These are phyloP conservation scores for Cercophora newfieldiana DNA, from an alignment of 495 filamentous ascomycete species.

Conservation along the genomic window DNA sequence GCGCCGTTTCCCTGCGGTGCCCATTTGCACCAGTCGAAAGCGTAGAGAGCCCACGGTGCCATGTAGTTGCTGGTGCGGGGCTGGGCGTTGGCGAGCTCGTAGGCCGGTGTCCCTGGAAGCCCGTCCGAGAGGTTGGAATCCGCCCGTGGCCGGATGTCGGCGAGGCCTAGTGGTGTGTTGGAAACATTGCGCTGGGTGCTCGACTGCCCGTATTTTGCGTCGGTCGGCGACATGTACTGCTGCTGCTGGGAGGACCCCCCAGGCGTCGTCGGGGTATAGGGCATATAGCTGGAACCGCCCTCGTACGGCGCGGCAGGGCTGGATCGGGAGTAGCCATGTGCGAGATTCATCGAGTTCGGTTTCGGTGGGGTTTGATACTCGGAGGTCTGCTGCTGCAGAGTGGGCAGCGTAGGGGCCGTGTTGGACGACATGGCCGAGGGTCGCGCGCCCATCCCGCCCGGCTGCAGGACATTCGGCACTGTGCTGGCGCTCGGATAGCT, in stretches of 20 bases:
- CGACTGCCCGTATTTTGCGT: slow-evolving; percentile 64
- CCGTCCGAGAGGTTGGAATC: slow-evolving; percentile 75
- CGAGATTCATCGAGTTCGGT: slow-evolving; percentile 58
- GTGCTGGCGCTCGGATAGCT: slow-evolving; percentile 55
- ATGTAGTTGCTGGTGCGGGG: slow-evolving; percentile 77
- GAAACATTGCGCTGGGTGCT: slow-evolving; percentile 70
- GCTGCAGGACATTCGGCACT: slow-evolving; percentile 73
- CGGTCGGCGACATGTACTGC: slow-evolving; percentile 69
- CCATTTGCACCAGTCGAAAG: slow-evolving; percentile 99
- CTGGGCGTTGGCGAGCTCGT: slow-evolving; percentile 51
- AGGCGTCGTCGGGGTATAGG: slow-evolving; percentile 65
- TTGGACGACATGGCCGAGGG: slow-evolving; percentile 68
- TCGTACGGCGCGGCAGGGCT: slow-evolving; percentile 72
- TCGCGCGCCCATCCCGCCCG: slow-evolving; percentile 53
- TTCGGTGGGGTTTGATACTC: slow-evolving; percentile 69
- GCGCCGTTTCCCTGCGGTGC: slow-evolving; percentile 73
- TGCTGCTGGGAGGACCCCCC: slow-evolving; percentile 58
- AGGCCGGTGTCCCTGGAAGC: slow-evolving; percentile 52
- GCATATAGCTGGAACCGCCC: slow-evolving; percentile 56
- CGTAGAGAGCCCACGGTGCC: slow-evolving; percentile 92
- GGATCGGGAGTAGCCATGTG: slow-evolving; percentile 76
- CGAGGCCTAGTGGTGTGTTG: slow-evolving; percentile 85
- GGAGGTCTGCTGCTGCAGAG: slow-evolving; percentile 67
- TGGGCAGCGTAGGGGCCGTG: slow-evolving; percentile 70
- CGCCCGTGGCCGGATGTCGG: slow-evolving; percentile 79